phyloP scores from a whole-genome alignment of 805 yeast species.

The Ogataea minuta region DNA sequence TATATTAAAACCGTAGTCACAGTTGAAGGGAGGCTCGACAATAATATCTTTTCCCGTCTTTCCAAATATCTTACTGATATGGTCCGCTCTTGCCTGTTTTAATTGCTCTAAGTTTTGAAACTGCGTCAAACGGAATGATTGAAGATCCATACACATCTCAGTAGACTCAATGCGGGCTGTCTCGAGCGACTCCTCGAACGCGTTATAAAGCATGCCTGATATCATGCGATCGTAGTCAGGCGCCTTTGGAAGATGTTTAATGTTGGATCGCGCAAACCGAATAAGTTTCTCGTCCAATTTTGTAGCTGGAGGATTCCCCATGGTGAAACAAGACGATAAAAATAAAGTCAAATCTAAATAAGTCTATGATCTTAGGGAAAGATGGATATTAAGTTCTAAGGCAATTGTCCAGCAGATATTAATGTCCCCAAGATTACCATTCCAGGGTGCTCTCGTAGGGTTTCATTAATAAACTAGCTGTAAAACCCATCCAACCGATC shows the following conservation, averaged over 20 bases:
- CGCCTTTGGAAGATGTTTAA: constrained; percentile 20
- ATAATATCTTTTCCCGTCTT: constrained; percentile 38
- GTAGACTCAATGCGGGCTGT: constrained; percentile 35
- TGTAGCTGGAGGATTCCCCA: background rate
- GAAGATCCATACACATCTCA: constrained; percentile 30
- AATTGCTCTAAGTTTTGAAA: constrained; percentile 14
- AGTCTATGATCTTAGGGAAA: too few species aligned
- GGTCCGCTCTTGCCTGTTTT: constrained; percentile 38
- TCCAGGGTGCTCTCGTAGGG: too few species aligned
- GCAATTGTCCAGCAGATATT: too few species aligned
- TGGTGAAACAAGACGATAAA: too few species aligned
- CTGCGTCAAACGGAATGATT: constrained; percentile 18
- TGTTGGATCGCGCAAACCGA: constrained; percentile 21
- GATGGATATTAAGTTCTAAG: too few species aligned
- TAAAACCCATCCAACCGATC: too few species aligned
- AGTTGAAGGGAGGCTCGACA: constrained; percentile 50
- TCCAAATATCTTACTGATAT: constrained; percentile 48
- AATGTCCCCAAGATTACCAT: too few species aligned
- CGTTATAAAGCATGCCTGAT: constrained; percentile 43
- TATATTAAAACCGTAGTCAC: constrained; percentile 68
- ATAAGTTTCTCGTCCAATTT: constrained; percentile 15
- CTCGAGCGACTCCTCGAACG: constrained; percentile 32
- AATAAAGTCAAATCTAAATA: too few species aligned
- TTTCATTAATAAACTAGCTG: too few species aligned
- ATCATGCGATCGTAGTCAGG: constrained; percentile 57